A percentile compares a stretch with the other conserved stretches of the same genome.
phyloP scores from a whole-genome alignment of 1,284 basidiomycete genomes.

The Pisolithus thermaeus region DNA sequence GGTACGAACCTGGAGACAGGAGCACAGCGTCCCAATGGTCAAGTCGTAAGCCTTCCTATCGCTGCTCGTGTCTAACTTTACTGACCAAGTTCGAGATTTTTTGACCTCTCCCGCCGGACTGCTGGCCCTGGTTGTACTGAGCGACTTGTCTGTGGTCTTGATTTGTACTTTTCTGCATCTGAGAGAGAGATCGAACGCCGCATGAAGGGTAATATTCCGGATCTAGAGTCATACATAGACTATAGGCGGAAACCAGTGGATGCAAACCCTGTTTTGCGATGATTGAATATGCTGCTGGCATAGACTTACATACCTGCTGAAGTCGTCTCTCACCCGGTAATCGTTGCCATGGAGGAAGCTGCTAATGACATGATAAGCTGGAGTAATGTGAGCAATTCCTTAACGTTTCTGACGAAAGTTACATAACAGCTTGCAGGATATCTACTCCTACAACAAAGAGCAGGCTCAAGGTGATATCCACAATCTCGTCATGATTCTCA shows the following conservation, averaged over 20 bases:
- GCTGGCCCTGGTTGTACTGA: conserved; percentile 47
- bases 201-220: conserved; percentile 41
- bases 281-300: conserved; percentile 50
- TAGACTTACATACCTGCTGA: conserved; percentile 54
- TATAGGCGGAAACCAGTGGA: conserved; percentile 51
- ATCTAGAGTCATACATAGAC: conserved; percentile 54
- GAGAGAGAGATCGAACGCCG: conserved; percentile 48
- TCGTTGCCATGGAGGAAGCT: conserved; percentile 45
- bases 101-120: conserved; percentile 42
- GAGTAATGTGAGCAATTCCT: conserved; percentile 45
- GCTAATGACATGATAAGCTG: conserved; percentile 56
- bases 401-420: conserved; percentile 2
- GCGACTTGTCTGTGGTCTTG: conserved; percentile 52
- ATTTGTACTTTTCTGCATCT: conserved; percentile 50
- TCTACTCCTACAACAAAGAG: conserved; percentile 59
- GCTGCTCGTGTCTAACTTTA: conserved; percentile 1
- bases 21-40: conserved; percentile 46
- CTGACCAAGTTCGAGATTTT: conserved; percentile 37
- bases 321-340: conserved; percentile 46
- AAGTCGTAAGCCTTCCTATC: conserved; percentile 41
- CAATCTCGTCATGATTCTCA: conserved; percentile 56
- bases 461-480: conserved; percentile 52
- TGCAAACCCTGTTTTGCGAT: conserved; percentile 58
- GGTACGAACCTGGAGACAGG: conserved; percentile 40
- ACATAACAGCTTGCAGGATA: conserved; percentile 36